Base-by-base conservation (phyloP, 257 asterid genomes). In the Solanum acaule region DNA sequence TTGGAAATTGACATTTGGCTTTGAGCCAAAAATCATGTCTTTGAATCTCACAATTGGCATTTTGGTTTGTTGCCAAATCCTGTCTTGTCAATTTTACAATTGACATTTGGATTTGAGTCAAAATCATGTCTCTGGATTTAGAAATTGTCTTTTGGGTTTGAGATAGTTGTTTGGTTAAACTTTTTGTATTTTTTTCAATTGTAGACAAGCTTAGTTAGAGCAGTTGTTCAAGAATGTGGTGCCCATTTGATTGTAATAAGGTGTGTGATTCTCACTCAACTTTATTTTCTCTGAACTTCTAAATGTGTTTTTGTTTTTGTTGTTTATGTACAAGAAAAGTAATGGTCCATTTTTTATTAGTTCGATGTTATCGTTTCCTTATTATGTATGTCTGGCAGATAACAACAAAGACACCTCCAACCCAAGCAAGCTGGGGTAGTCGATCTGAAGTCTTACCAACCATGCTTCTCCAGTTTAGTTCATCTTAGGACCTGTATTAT, bases 161-260 rank as follows among this genome's bases (percentile, higher is more conserved):
- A 79, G 16, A 79, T 79, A 2, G 38, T 8, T 79, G 38, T 79
- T 79, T 79, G 38, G 44, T 85, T 75, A 61, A 61, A 11, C n/a
- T 89, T 86, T 20, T 22, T 56, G 40, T 22, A 83, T n/a, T 84
- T 82, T 18, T 86, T 42, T 84, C 8, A 46, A 88, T 84, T 89
- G 87, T 86, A 96, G 99, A 97, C 99, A 88, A 96, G 99, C 94
- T 94, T 96, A 97, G 98, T 97, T 91, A 94, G 99, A 31, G 99
- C 99, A 22, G 96, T 95, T 76, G 98, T 95, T 92, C 96, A 93
- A n/a, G 98, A 97, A 92, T 94, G 95, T 89, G 94, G 90, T 86
- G 98, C 98, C 5, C 93, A 96, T 93, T 93, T 97, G 91, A 92
- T 89, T 59, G 94, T 91, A 65, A 92, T 97, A 75, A 97, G 99